Evolutionary conservation across 2,329 filamentous ascomycete genomes (phyloP), one percentile per base, ranked within the genome.

Genomic region (Colletotrichum tofieldiae): DNA sequence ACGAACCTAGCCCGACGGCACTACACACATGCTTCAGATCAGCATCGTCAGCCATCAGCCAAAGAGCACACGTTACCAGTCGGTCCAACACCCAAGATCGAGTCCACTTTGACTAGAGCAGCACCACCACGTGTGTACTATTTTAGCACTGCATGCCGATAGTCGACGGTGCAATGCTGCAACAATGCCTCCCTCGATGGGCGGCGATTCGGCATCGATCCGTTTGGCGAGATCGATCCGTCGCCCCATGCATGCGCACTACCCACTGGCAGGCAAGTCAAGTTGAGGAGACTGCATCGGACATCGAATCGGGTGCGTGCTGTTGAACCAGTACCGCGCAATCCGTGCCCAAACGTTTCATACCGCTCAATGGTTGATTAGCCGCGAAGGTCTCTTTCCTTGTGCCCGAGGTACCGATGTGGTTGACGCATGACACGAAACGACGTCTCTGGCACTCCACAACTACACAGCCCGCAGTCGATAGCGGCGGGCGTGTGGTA

Each of bases 1-100:
- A 71, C 20, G 67, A 71, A 67, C 63, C 63, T 62, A 61, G 63
- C 55, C 55, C 43, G 67, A 55, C 55, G 56, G 26, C 63, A 41
- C 63, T 61, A 54, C 47, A 39, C 63, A 43, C 18, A 49, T 65
- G 66, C 66, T 54, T 56, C 39, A 16, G 29, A 47, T 55, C 41
- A 39, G 39, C 45, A 64, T 51, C 32, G 18, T 32, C n/a, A 32
- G n/a, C 26, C 29, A 60, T 51, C 47, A 35, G 62, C 54, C 8
- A 26, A 29, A 47, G 32, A 32, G 29, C 29, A 14, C 23, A 39
- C 3, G 12, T 16, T 49, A 32, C 29, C 6, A 32, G n/a, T 26
- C 41, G 43, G 16, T 47, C 20, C 32, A 51, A 49, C 20, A 29
- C 11, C 47, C 47, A 64, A 2, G 12, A 4, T 18, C 23, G 26